Percentiles rank a stretch among this genome's conserved stretches.
phyloP scores from a whole-genome alignment of 2,329 filamentous ascomycete genomes.

The Diaporthe destruens region DNA sequence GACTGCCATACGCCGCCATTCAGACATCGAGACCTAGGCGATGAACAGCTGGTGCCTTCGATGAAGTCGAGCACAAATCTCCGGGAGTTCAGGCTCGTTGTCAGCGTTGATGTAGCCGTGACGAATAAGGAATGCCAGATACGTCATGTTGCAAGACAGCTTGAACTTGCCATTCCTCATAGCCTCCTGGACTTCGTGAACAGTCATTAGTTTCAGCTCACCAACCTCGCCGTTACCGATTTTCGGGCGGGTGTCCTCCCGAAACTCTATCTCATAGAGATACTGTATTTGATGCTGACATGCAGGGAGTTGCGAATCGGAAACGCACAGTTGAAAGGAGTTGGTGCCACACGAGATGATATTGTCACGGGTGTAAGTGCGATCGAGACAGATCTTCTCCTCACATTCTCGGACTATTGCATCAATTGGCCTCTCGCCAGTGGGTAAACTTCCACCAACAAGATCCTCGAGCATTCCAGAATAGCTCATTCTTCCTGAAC shows the following conservation, averaged over 20 bases:
- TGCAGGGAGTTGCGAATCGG: neutral
- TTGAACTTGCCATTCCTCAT: slow-evolving; percentile 1
- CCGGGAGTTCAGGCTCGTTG: neutral
- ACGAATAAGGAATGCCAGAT: slow-evolving; percentile 4
- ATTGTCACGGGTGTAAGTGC: neutral
- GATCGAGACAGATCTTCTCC: neutral
- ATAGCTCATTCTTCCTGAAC: neutral
- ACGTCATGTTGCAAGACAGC: slow-evolving; percentile 14
- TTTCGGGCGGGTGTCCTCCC: neutral
- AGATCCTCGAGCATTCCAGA: neutral
- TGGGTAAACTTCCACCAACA: neutral
- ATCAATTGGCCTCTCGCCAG: neutral
- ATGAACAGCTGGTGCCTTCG: neutral
- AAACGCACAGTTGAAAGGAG: neutral
- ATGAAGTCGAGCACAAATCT: slow-evolving; percentile 10
- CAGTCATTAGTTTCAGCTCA: neutral
- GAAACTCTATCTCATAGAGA: slow-evolving; percentile 1
- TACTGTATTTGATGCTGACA: slow-evolving; percentile 5
- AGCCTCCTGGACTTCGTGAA: neutral
- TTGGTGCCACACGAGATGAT: neutral
- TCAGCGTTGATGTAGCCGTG: slow-evolving; percentile 9
- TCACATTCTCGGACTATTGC: slow-evolving; percentile 1
- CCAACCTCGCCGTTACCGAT: slow-evolving; percentile 5
- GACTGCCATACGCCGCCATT: neutral
- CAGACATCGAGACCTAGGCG: neutral